A percentile compares a stretch with the other conserved stretches of the same genome.
These are phyloP conservation scores for Actinomortierella ambigua DNA, from an alignment of 371 early-diverging fungal species.

Conservation along the genomic window DNA sequence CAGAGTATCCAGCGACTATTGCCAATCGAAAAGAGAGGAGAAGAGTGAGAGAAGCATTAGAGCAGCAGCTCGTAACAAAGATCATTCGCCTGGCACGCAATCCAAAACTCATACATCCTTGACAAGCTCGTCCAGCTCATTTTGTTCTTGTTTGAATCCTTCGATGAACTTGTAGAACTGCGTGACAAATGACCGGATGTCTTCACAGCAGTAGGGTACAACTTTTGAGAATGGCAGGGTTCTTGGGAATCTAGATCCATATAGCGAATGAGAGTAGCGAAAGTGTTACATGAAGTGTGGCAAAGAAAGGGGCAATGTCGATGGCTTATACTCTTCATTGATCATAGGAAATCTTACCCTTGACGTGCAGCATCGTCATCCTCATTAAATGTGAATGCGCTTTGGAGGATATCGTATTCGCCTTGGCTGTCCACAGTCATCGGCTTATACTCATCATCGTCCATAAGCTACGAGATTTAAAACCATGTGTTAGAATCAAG, in stretches of 20 bases:
- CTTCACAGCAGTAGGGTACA: conserved; percentile 74
- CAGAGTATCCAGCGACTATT: conserved; percentile 77
- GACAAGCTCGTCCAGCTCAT: conserved; percentile 87
- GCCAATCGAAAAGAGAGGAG: background rate
- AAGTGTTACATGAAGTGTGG: too few species aligned
- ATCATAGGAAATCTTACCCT: conserved; percentile 20
- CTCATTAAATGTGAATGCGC: conserved; percentile 51
- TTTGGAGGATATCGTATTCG: conserved; percentile 58
- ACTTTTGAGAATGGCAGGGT: conserved; percentile 85
- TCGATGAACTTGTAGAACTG: conserved; percentile 88
- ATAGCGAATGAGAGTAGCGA: too few species aligned
- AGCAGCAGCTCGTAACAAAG: background rate
- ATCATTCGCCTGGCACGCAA: background rate
- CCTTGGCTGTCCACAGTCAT: conserved; percentile 74
- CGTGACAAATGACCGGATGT: conserved; percentile 72
- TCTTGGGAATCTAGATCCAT: conserved; percentile 77
- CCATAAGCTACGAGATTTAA: conserved; percentile 61
- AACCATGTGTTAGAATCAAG: background rate
- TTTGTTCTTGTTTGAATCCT: conserved; percentile 82
- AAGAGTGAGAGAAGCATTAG: background rate
- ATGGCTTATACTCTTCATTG: background rate
- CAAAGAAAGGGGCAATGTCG: too few species aligned
- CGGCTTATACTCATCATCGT: conserved; percentile 86
- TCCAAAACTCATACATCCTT: conserved; percentile 63
- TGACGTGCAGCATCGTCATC: conserved; percentile 42